These are phyloP conservation scores for Suhomyces sp. DNA, from an alignment of 805 yeast genomes.

Conservation along the genomic window DNA sequence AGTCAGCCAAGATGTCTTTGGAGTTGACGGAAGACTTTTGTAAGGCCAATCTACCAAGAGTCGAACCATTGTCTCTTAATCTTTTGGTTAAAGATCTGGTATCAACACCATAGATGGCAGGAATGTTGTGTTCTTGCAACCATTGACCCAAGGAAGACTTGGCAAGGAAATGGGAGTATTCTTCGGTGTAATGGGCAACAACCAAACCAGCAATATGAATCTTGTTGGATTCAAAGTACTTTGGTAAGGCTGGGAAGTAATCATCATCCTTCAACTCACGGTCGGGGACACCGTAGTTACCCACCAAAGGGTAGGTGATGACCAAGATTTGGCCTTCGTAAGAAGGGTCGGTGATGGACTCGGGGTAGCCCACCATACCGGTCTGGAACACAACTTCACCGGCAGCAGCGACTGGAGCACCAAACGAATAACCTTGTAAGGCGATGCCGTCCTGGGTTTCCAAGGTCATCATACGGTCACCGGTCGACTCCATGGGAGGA, in stretches of 20 bases:
- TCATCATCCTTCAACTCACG: conserved; percentile 68
- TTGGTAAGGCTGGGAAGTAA: conserved; percentile 72
- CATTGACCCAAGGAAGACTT: conserved; percentile 88
- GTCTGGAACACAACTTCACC: conserved; percentile 99
- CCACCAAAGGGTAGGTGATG: conserved; percentile 94
- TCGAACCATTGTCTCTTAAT: conserved; percentile 89
- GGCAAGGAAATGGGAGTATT: conserved; percentile 92
- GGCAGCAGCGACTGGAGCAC: conserved; percentile 84
- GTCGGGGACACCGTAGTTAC: conserved; percentile 99
- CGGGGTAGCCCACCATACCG: conserved; percentile 99
- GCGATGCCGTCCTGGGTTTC: conserved; percentile 85
- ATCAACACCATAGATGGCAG: conserved; percentile 97
- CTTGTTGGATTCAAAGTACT: conserved; percentile 86
- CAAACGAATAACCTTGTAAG: conserved; percentile 94
- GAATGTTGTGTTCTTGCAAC: conserved; percentile 88
- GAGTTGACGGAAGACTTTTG: conserved; percentile 42
- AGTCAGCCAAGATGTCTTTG: conserved; percentile 32
- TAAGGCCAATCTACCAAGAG: conserved; percentile 82
- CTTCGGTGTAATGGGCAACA: conserved; percentile 95
- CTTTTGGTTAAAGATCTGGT: conserved; percentile 93
- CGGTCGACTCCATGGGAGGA: conserved; percentile 83
- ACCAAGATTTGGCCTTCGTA: conserved; percentile 97
- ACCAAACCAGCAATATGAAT: conserved; percentile 97
- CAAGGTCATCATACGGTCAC: conserved; percentile 80
- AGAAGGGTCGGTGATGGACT: conserved; percentile 96